phyloP scores from a whole-genome alignment of 768 basidiomycete genomes.

The Boletus insuetus region DNA sequence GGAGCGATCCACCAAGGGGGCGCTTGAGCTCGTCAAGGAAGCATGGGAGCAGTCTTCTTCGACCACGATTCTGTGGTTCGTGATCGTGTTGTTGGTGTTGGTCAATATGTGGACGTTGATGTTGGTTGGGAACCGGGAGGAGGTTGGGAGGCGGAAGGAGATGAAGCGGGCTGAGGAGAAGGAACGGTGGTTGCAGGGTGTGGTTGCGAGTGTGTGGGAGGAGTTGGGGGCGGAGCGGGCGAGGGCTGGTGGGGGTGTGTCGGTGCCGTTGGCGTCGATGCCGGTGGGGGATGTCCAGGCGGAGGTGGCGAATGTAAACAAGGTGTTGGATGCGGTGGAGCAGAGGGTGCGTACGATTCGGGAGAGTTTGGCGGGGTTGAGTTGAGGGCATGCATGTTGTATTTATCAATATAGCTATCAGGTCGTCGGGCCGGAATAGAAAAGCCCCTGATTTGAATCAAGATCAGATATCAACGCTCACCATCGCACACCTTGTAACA shows the following conservation, averaged over 20 bases:
- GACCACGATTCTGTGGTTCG: constrained; percentile 68
- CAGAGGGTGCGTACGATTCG: constrained; percentile 50
- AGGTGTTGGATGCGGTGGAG: constrained; percentile 57
- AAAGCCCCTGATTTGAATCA: too few species aligned
- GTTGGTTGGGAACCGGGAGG: constrained; percentile 47
- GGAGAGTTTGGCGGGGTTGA: constrained; percentile 38
- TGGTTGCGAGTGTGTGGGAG: constrained; percentile 71
- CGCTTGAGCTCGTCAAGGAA: constrained; percentile 74
- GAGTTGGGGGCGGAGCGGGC: constrained; percentile 54
- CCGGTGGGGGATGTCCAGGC: constrained; percentile 37
- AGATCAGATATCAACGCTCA: not conserved
- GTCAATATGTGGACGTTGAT: constrained; percentile 74
- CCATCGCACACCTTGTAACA: not conserved
- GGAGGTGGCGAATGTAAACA: constrained; percentile 48
- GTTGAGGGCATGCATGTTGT: constrained; percentile 9
- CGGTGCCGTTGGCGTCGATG: constrained; percentile 16
- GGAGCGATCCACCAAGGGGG: constrained; percentile 63
- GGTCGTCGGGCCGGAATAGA: too few species aligned
- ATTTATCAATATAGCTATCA: too few species aligned
- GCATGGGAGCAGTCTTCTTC: constrained; percentile 76
- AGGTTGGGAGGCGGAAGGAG: constrained; percentile 44
- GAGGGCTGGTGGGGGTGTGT: constrained; percentile 11
- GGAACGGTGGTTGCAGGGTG: constrained; percentile 72
- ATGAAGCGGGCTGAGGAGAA: constrained; percentile 58
- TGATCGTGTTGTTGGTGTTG: constrained; percentile 69